Base-by-base conservation (phyloP, 208 protist genomes). In the Porcisia deanei region DNA sequence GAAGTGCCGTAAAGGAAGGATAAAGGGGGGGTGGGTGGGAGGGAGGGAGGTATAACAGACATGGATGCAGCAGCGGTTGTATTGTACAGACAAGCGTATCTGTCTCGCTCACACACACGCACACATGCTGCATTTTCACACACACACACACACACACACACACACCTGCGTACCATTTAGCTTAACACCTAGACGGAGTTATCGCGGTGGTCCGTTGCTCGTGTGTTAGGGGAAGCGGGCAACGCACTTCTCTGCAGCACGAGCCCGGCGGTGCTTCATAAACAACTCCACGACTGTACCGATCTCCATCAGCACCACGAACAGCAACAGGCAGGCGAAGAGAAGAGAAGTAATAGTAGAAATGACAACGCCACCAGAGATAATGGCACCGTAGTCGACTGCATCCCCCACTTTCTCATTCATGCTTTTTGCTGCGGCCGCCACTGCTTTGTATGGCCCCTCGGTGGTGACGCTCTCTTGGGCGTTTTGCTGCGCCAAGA, bases 291-390 rank as follows among this genome's bases (percentile, higher is more conserved):
- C 22, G 49, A 72, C 73, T n/a, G 52, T 45, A 16, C 52, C 53
- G 25, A 78, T 41, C 76, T 88, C 85, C 3, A 71, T 49, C n/a
- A 80, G 12, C 73, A 88, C 73, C 25, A 88, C 39, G 37, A 75
- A 37, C 53, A 82, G 55, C 39, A 88, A 59, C 25, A 84, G 20
- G 54, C 71, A 66, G 3, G 81, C 73, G 65, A 85, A 84, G 45
- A 75, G 53, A 30, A 85, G 57, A 5, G 76, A 75, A 0, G 85
- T 57, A 7, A 78, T 78, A 16, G 78, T 49, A 34, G 74, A 81
- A n/a, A 76, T 79, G 55, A 86, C 80, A 37, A 80, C 81, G 43
- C 76, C 74, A 53, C 73, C 70, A 30, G 77, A 75, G 53, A 88
- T 54, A 58, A 86, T 76, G 2, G 65, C 43, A 16, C 75, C 81